phyloP scores from a whole-genome alignment of 331 rosid genomes.

The Erythrophleum ivorense region DNA sequence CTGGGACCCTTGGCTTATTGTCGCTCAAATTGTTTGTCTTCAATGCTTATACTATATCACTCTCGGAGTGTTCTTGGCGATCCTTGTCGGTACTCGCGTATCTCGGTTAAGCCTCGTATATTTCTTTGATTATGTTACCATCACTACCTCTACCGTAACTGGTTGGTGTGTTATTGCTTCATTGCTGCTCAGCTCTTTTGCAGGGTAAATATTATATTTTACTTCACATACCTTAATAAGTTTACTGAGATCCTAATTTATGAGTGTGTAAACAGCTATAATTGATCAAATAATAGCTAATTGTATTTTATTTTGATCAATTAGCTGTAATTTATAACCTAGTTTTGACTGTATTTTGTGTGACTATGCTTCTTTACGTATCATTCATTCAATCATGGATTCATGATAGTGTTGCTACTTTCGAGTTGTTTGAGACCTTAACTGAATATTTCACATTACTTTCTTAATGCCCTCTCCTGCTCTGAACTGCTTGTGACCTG shows the following conservation, averaged over 20 bases:
- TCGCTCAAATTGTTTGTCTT: conserved; percentile 74
- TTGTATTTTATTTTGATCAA: not conserved
- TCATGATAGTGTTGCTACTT: conserved; percentile 29
- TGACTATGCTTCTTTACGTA: not conserved
- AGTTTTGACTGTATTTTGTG: not conserved
- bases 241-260: not conserved
- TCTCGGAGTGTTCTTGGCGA: conserved; percentile 61
- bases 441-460: not conserved
- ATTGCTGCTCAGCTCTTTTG: conserved; percentile 65
- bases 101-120: conserved; percentile 76
- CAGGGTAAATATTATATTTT: conserved; percentile 57
- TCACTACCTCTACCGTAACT: conserved; percentile 66
- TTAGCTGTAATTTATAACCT: not conserved
- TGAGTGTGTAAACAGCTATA: not conserved
- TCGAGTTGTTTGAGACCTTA: not conserved
- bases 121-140: conserved; percentile 73
- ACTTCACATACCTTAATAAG: not conserved
- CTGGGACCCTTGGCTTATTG: conserved; percentile 88
- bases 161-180: conserved; percentile 82
- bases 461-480: not conserved
- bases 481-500: not conserved
- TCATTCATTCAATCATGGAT: not conserved
- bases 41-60: conserved; percentile 79
- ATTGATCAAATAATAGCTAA: not conserved
- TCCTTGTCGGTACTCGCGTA: conserved; percentile 70